A percentile compares a stretch with the other conserved stretches of the same genome.
Evolutionary conservation across 2,329 filamentous ascomycete genomes (phyloP).

Genomic region (Exophiala viscosa): DNA sequence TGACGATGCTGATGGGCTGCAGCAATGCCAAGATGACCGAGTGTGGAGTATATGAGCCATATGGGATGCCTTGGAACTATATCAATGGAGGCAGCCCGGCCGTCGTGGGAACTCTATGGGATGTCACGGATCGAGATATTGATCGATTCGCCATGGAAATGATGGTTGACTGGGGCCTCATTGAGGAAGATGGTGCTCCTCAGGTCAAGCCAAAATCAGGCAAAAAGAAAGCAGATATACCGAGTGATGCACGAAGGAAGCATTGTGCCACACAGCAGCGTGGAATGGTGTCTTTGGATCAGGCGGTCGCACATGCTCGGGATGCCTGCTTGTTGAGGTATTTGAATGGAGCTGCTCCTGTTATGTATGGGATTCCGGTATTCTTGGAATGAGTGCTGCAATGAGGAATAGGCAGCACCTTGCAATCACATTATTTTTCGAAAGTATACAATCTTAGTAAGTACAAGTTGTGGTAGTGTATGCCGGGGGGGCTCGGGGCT

Average conservation of each 20-base stretch:
- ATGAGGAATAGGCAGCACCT: not conserved
- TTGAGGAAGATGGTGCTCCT: constrained; percentile 42
- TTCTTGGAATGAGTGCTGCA: constrained; percentile 58
- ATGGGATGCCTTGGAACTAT: constrained; percentile 86
- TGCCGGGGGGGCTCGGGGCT: too few species aligned
- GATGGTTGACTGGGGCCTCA: constrained; percentile 83
- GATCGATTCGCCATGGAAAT: constrained; percentile 79
- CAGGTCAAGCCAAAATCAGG: constrained; percentile 26
- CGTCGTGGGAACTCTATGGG: constrained; percentile 90
- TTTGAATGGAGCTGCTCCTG: constrained; percentile 87
- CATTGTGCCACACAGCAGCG: constrained; percentile 37
- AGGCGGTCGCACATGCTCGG: constrained; percentile 73
- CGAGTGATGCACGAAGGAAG: constrained; percentile 30
- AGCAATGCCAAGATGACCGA: constrained; percentile 77
- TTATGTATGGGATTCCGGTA: constrained; percentile 92
- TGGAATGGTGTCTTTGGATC: constrained; percentile 59
- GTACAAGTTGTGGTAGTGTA: too few species aligned
- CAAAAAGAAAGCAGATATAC: constrained; percentile 33
- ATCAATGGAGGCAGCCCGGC: constrained; percentile 83
- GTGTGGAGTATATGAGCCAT: constrained; percentile 83
- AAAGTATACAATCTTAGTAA: too few species aligned
- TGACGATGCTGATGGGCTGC: constrained; percentile 90
- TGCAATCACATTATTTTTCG: too few species aligned
- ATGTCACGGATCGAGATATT: constrained; percentile 96
- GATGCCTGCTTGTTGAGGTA: constrained; percentile 82